phyloP scores from a whole-genome alignment of 345 rosid species.

The Lepidium sativum region DNA sequence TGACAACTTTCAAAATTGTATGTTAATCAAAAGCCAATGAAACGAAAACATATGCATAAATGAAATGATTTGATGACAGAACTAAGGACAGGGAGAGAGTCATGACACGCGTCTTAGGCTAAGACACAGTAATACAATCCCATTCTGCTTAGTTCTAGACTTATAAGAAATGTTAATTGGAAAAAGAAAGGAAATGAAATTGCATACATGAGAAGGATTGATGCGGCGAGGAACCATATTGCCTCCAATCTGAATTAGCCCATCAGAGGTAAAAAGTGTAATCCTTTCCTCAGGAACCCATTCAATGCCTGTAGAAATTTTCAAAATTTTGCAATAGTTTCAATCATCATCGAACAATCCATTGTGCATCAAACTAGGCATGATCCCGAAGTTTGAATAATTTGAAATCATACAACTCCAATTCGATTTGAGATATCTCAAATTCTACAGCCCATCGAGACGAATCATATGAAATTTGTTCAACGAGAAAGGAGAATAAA shows the following conservation, averaged over 20 bases:
- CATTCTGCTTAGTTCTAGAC: not conserved
- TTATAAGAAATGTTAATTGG: too few species aligned
- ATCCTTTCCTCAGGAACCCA: constrained; percentile 85
- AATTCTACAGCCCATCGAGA: not conserved
- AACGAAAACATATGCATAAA: too few species aligned
- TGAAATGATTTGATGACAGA: not conserved
- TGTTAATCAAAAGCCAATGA: too few species aligned
- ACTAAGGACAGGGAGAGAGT: not conserved
- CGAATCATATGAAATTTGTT: too few species aligned
- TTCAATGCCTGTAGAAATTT: constrained; percentile 28
- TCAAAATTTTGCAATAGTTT: not conserved
- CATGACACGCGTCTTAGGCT: not conserved
- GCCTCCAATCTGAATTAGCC: constrained; percentile 85
- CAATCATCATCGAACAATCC: not conserved
- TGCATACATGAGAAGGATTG: constrained; percentile 47
- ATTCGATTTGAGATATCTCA: not conserved
- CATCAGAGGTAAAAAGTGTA: constrained; percentile 79
- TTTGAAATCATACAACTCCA: not conserved
- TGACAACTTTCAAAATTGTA: too few species aligned
- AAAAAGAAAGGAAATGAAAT: not conserved
- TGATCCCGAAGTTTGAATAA: not conserved
- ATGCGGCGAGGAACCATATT: constrained; percentile 67
- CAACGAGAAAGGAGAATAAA: not conserved
- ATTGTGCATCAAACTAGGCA: not conserved
- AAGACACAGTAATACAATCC: not conserved